Conservation (phyloP, 805 yeast species). For the Wickerhamomyces rabaulensis region DNA sequence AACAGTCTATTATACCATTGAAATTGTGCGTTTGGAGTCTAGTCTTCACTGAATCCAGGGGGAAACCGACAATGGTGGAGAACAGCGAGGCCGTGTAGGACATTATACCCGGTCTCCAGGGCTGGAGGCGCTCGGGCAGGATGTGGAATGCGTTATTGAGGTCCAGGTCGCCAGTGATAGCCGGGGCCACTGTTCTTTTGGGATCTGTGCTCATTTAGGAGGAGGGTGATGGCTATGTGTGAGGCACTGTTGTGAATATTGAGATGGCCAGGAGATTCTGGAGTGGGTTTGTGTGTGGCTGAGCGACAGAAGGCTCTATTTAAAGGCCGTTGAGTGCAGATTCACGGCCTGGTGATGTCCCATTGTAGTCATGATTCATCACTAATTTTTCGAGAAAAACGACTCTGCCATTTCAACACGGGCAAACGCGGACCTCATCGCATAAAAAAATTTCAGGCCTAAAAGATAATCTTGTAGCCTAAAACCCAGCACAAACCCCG, state of each 20-base stretch:
- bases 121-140: conserved; percentile 43
- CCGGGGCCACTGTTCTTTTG: conserved; percentile 35
- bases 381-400: neutral
- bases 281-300: neutral
- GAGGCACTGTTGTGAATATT: neutral
- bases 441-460: neutral
- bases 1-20: conserved; percentile 51
- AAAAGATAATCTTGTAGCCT: neutral
- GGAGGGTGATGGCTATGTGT: neutral
- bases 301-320: neutral
- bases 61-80: conserved; percentile 72
- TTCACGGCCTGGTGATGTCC: neutral
- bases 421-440: neutral
- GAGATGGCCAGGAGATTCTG: neutral
- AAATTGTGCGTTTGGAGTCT: conserved; percentile 77
- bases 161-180: conserved; percentile 53
- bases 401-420: neutral
- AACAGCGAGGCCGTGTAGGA: conserved; percentile 61
- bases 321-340: neutral
- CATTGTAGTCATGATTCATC: neutral
- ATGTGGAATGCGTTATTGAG: conserved; percentile 39
- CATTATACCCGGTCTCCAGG: conserved; percentile 52
- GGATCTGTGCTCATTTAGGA: conserved; percentile 2
- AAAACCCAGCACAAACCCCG: neutral
- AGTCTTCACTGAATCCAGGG: conserved; percentile 82